A percentile compares a stretch with the other conserved stretches of the same genome.
phyloP scores from a whole-genome alignment of 495 filamentous ascomycete genomes.

The Oidiodendron maius region DNA sequence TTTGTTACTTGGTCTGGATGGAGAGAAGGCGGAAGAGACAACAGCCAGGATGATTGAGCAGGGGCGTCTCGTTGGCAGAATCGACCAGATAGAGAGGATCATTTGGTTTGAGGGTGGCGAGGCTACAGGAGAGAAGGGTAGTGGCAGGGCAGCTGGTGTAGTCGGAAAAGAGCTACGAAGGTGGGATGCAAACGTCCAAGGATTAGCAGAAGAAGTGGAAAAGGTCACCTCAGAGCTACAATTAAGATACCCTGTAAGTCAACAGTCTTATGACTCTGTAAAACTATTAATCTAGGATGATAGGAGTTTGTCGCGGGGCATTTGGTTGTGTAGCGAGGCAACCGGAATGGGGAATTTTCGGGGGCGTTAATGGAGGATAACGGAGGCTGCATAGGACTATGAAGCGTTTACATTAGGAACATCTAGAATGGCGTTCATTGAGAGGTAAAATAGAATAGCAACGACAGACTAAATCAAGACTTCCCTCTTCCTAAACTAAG shows the following conservation, averaged over 20 bases:
- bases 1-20: constrained; percentile 67
- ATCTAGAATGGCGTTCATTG: constrained; percentile 20
- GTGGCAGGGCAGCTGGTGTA: constrained; percentile 48
- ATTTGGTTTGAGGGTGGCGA: constrained; percentile 77
- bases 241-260: constrained; percentile 56
- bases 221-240: constrained; percentile 71
- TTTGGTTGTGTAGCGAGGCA: constrained; percentile 28
- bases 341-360: neutral
- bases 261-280: neutral
- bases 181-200: constrained; percentile 87
- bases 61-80: constrained; percentile 74
- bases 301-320: constrained; percentile 46
- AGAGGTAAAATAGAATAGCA: constrained; percentile 8
- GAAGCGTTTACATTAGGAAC: constrained; percentile 10
- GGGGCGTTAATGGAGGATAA: constrained; percentile 17
- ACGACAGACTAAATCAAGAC: constrained; percentile 8
- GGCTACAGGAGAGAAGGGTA: constrained; percentile 58
- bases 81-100: constrained; percentile 88
- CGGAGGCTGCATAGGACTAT: constrained; percentile 16
- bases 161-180: constrained; percentile 66
- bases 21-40: constrained; percentile 81
- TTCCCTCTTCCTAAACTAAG: too few relatives aligned
- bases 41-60: constrained; percentile 96
- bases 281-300: constrained; percentile 4
- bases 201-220: constrained; percentile 82